phyloP scores from a whole-genome alignment of 2,329 filamentous ascomycete species.

The Sclerotinia spermophila region DNA sequence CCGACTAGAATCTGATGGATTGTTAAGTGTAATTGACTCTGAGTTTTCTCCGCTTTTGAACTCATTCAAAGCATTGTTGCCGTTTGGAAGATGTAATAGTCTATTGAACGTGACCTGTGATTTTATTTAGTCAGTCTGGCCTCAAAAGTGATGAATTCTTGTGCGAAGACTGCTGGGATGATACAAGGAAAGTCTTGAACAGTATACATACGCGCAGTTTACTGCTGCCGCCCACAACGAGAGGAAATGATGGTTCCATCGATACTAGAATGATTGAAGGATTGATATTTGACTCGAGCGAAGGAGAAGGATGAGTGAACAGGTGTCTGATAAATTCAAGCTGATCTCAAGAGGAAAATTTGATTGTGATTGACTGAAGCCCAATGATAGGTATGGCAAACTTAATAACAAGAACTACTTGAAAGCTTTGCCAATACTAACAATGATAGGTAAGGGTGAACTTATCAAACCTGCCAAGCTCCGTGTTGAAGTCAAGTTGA shows the following conservation, averaged over 20 bases:
- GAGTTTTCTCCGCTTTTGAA: constrained; percentile 37
- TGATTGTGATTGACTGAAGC: neutral
- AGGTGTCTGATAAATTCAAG: neutral
- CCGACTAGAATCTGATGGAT: constrained; percentile 18
- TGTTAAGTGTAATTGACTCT: constrained; percentile 18
- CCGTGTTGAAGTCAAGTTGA: neutral
- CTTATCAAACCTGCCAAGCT: neutral
- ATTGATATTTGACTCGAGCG: neutral
- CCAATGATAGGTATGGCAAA: neutral
- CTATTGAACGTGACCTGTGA: constrained; percentile 45
- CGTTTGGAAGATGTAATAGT: constrained; percentile 45
- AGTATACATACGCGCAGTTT: constrained; percentile 4
- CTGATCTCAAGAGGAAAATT: neutral
- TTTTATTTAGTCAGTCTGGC: neutral
- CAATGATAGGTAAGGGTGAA: neutral
- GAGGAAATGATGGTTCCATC: neutral
- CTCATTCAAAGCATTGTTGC: constrained; percentile 43
- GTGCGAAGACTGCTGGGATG: neutral
- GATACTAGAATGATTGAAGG: neutral
- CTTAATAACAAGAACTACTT: constrained; percentile 1
- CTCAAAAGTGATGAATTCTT: neutral
- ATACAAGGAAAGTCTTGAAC: neutral
- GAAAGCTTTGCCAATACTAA: neutral
- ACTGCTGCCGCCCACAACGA: neutral
- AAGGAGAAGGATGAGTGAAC: neutral